Evolutionary conservation across 345 rosid species (phyloP).

Genomic region (Populus euphratica): DNA sequence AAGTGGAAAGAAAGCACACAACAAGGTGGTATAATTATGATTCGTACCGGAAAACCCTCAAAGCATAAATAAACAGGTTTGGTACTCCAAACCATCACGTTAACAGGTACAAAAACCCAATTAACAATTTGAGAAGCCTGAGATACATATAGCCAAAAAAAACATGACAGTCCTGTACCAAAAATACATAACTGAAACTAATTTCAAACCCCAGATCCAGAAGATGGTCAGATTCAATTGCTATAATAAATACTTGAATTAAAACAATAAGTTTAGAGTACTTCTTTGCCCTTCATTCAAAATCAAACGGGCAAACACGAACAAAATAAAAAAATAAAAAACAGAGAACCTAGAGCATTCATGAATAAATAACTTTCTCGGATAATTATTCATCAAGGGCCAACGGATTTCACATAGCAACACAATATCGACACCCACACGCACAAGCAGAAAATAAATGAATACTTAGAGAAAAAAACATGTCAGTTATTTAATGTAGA

Average conservation of each 20-base stretch:
- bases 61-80: neutral
- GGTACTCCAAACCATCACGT: neutral
- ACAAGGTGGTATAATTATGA: slow-evolving; percentile 22
- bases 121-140: neutral
- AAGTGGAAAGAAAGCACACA: slow-evolving; percentile 14
- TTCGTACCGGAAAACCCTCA: neutral
- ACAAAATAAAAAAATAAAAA: neutral
- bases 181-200: neutral
- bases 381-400: too few species aligned
- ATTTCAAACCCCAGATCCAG: neutral
- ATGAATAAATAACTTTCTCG: too few species aligned
- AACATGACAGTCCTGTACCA: neutral
- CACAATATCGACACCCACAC: neutral
- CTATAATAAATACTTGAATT: neutral
- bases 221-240: neutral
- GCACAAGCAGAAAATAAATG: neutral
- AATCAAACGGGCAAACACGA: neutral
- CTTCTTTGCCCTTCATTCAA: neutral
- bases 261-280: neutral
- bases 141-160: neutral
- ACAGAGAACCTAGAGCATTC: neutral
- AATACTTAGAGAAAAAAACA: neutral
- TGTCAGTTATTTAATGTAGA: neutral
- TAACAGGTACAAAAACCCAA: neutral
- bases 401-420: neutral